A percentile compares a stretch with the other conserved stretches of the same genome.
phyloP scores from a whole-genome alignment of 148 eudicot genomes.

The Rhododendron mucronatum region DNA sequence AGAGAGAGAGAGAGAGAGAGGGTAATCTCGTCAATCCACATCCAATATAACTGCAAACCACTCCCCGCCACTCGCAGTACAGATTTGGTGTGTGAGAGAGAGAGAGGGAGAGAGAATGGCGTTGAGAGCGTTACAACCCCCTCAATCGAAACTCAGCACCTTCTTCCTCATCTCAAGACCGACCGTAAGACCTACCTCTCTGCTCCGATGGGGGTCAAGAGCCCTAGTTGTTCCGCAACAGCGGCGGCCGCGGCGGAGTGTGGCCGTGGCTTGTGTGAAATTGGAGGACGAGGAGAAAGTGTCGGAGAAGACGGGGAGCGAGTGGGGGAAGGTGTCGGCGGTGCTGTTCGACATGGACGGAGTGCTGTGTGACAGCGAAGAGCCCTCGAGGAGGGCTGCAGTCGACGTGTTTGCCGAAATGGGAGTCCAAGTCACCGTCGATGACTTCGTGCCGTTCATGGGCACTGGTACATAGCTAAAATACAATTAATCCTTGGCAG shows the following conservation, averaged over 20 bases:
- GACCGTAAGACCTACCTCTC: neutral
- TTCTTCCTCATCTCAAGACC: conserved; percentile 18
- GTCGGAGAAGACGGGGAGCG: conserved; percentile 12
- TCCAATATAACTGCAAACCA: conserved; percentile 10
- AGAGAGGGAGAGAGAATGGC: conserved; percentile 30
- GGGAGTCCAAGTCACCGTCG: conserved; percentile 73
- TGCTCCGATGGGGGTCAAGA: conserved; percentile 17
- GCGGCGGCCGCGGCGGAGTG: conserved; percentile 11
- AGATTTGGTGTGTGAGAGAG: neutral
- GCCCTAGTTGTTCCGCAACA: neutral
- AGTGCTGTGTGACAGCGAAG: conserved; percentile 90
- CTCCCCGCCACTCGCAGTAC: conserved; percentile 24
- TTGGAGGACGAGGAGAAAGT: conserved; percentile 37
- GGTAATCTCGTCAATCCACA: neutral
- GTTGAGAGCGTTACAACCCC: conserved; percentile 15
- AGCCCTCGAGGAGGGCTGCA: conserved; percentile 70
- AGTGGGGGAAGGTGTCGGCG: conserved; percentile 91
- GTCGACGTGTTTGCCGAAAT: conserved; percentile 85
- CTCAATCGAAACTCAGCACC: conserved; percentile 17
- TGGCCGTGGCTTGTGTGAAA: conserved; percentile 35
- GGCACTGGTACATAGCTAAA: conserved; percentile 64
- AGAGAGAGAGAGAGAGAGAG: conserved; percentile 3
- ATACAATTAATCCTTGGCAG: neutral
- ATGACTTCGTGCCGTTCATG: conserved; percentile 94
- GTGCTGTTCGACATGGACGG: conserved; percentile 99